Base-by-base conservation (phyloP, 2,329 filamentous ascomycete species). In the Talaromyces funiculosus region DNA sequence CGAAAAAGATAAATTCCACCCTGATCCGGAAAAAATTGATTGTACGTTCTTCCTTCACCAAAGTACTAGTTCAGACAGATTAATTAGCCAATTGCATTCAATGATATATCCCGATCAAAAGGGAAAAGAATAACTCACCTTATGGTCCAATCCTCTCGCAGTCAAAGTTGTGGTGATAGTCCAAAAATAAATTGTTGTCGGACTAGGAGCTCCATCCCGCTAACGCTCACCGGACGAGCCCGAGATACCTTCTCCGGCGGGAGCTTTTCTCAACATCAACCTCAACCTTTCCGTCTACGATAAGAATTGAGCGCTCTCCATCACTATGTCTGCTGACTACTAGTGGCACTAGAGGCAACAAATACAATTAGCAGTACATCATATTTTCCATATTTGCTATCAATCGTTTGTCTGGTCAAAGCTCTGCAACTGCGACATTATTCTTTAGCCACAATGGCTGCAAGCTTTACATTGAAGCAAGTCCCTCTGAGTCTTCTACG, bases 401-500 rank as follows among this genome's bases (percentile, higher is more conserved):
- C 14, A 29, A 40, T 29, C 12, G 4, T n/a, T 29, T 14, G 29
- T 37, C n/a, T 26, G 35, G 18, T 40, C 12, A 24, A 20, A 4
- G 35, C 35, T 18, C 35, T 22, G 8, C 3, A 7, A n/a, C 5
- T 10, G 45, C 22, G 9, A 29, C 5, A 16, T 26, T 22, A 8
- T 29, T 49, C 24, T 22, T 37, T 18, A 53, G 31, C 22, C 35
- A 54, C 62, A 67, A 75, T 76, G 73, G 72, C 71, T 38, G 70
- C 72, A 59, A 68, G 67, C 62, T 68, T 72, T 59, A 61, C 73
- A 26, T 40, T 68, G 40, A 69, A 69, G 63, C 72, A 70, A 59
- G 63, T 73, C 53, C 67, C 73, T 65, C 68, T 68, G 43, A 67
- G 72, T 62, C 67, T 75, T 59, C 70, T 69, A 62, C 70, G 73